Evolutionary conservation across 2,329 filamentous ascomycete genomes (phyloP), one percentile per base, ranked within the genome.

Genomic region (Dothideomycetes sp.): DNA sequence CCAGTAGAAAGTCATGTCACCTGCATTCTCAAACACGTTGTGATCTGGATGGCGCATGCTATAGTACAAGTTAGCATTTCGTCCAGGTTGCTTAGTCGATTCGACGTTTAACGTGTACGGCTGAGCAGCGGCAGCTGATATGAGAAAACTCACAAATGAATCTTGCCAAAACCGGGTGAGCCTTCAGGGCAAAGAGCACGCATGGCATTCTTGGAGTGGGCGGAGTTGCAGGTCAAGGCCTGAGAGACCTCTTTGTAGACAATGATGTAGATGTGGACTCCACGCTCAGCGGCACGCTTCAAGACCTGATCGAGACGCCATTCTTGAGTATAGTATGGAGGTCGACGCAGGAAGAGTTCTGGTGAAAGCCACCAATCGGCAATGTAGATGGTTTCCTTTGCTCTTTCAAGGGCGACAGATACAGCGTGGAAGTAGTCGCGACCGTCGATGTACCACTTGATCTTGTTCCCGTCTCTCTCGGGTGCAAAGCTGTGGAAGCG

Each of bases 401-500:
- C 91, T 45, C 80, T 73, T 48, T 96, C 88, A n/a, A 96, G 70
- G 0, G 88, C 89, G 23, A 81, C 78, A 0, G 87, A 93, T 9
- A 98, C 87, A 13, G 91, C 82, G 58, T 87, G 94, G 60, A 91
- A 93, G 62, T 98, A 98, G 64, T 96, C 84, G 46, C 87, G 73
- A 3, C 87, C 91, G 58, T 96, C 91, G 9, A 96, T 85, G 63
- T 95, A 96, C 88, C 89, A 98, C 67, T 96, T 96, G 58, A 91
- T 71, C 44, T 83, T 71, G 60, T 96, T 95, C 19, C 80, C 82
- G 9, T 89, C 79, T 30, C 81, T 78, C 58, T 89, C 81, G 0
- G 89, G 89, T 25, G 93, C 93, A 63, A 84, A 98, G 4, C 85
- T 94, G n/a, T 82, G 61, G 66, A 87, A 96, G 29, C 89, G 80